Evolutionary conservation across 768 basidiomycete genomes (phyloP).

Genomic region (Trametes punicea): DNA sequence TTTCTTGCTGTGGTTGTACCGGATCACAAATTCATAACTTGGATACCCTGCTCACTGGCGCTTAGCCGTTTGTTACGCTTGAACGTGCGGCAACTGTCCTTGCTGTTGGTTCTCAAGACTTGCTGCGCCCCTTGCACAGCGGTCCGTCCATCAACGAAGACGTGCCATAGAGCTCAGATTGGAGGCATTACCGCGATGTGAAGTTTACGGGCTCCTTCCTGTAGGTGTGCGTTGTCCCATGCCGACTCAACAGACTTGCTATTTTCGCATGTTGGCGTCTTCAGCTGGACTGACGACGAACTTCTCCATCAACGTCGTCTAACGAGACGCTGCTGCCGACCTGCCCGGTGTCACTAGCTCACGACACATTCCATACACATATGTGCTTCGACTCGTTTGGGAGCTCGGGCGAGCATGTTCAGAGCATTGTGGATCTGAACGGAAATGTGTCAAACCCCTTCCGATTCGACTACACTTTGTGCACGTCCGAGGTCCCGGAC

Average conservation of each 20-base stretch:
- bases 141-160: too few species aligned
- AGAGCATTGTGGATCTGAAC: not conserved
- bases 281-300: not conserved
- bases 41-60: too few species aligned
- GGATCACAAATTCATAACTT: too few species aligned
- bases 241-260: not conserved
- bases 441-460: not conserved
- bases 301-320: not conserved
- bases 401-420: not conserved
- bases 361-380: not conserved
- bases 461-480: constrained; percentile 3
- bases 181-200: not conserved
- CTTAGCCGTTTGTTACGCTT: too few species aligned
- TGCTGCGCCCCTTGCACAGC: too few species aligned
- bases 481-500: too few species aligned
- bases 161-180: not conserved
- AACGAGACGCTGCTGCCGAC: not conserved
- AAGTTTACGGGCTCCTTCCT: not conserved
- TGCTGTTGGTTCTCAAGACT: too few species aligned
- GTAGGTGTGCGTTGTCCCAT: not conserved
- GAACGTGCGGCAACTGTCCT: too few species aligned
- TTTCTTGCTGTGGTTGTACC: too few species aligned
- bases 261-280: not conserved
- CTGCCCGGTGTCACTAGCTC: not conserved
- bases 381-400: not conserved